A percentile compares a stretch with the other conserved stretches of the same genome.
phyloP scores from a whole-genome alignment of 495 filamentous ascomycete species.

The Lasiosphaeriaceae sp. region DNA sequence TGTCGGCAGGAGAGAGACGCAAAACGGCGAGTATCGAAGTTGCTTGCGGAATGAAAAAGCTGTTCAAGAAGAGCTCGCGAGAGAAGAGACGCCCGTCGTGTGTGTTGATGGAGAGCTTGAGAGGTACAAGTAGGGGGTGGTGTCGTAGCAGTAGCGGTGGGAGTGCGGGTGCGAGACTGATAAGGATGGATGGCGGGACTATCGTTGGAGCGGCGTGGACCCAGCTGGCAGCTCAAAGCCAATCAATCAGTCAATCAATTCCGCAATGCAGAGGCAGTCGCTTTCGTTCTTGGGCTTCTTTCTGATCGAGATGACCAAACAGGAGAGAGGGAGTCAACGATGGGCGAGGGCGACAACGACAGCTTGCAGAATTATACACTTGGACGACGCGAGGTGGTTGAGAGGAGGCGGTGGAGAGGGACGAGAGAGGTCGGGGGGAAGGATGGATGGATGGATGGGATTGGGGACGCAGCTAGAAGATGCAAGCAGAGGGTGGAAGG shows the following conservation, averaged over 20 bases:
- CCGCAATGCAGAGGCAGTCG: background rate
- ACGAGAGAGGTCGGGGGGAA: slow-evolving; percentile 22
- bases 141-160: slow-evolving; percentile 8
- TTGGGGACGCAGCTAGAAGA: slow-evolving; percentile 26
- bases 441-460: slow-evolving; percentile 4
- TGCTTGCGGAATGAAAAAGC: no score
- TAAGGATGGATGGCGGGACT: slow-evolving; percentile 20
- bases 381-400: slow-evolving; percentile 6
- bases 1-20: no score
- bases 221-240: slow-evolving; percentile 5
- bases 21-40: no score
- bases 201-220: slow-evolving; percentile 5
- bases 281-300: background rate
- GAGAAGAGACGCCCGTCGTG: no score
- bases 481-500: slow-evolving; percentile 29
- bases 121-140: background rate
- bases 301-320: slow-evolving; percentile 3
- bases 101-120: no score
- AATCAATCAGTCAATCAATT: slow-evolving; percentile 11
- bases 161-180: slow-evolving; percentile 13
- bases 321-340: slow-evolving; percentile 5
- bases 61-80: no score
- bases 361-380: slow-evolving; percentile 29
- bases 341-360: slow-evolving; percentile 22
- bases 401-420: slow-evolving; percentile 8